phyloP scores from a whole-genome alignment of 371 early-diverging fungal genomes.

The Phascolomyces articulosus region DNA sequence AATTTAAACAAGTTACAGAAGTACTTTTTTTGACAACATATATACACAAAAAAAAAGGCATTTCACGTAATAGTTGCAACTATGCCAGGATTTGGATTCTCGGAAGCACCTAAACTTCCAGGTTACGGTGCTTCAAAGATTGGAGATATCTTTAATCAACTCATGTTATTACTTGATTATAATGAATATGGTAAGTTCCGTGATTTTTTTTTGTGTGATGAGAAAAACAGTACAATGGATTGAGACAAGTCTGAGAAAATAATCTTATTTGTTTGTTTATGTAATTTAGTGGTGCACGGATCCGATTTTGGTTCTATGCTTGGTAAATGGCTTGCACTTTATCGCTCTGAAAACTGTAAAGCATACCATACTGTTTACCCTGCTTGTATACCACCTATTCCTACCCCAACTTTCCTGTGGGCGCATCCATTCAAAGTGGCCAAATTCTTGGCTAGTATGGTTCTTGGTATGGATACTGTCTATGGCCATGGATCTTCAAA shows the following conservation, averaged over 20 bases:
- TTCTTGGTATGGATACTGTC: slow-evolving; percentile 29
- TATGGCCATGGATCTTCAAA: slow-evolving; percentile 16
- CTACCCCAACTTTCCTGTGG: slow-evolving; percentile 26
- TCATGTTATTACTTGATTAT: slow-evolving; percentile 63
- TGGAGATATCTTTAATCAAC: slow-evolving; percentile 43
- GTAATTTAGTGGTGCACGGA: slow-evolving; percentile 39
- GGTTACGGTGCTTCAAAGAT: slow-evolving; percentile 41
- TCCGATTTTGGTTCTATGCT: slow-evolving; percentile 61
- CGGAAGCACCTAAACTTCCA: slow-evolving; percentile 46
- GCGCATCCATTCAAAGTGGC: slow-evolving; percentile 29
- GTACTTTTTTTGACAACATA: neutral
- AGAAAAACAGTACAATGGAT: too few relatives aligned
- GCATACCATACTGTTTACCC: slow-evolving; percentile 52
- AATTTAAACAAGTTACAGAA: neutral
- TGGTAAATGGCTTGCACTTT: slow-evolving; percentile 38
- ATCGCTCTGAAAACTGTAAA: slow-evolving; percentile 39
- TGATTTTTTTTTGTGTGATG: too few relatives aligned
- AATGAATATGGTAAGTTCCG: slow-evolving; percentile 39
- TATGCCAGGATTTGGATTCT: slow-evolving; percentile 70
- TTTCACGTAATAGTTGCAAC: slow-evolving; percentile 67
- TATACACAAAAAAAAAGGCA: slow-evolving; percentile 17
- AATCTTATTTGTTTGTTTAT: neutral
- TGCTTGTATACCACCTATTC: slow-evolving; percentile 38
- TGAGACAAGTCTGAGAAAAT: too few relatives aligned
- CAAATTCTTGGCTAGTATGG: slow-evolving; percentile 33